Evolutionary conservation across 148 eudicot species (phyloP), one percentile per base, ranked within the genome.

Genomic region (Euryodendron excelsum): DNA sequence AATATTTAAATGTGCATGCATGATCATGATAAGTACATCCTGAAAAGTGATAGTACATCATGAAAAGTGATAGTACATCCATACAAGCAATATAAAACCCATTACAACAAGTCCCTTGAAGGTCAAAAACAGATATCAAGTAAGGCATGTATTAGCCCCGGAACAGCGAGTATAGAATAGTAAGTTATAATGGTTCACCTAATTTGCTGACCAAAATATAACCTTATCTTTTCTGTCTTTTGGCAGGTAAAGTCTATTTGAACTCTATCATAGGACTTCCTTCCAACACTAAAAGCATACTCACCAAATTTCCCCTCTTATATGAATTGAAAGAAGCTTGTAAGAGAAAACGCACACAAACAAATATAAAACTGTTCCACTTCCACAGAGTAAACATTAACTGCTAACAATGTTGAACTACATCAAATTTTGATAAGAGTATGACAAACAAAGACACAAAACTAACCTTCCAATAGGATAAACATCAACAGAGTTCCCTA

Each of bases 391-490:
- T 72, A 20, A 72, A 55, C 63, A 48, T 31, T 33, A 50, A 27
- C n/a, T 45, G n/a, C 21, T n/a, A 53, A 53, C 10, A 72, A 72
- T 72, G 30, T 34, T 52, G 21, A 53, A 55, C 30, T 21, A 56
- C 62, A 20, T 12, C 28, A 72, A 33, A 20, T 2, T 39, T 27
- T 59, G 18, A 65, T 14, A 39, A 21, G 15, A 3, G 9, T 11
- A 62, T 30, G 17, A 75, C 5, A 21, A 28, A 61, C 28, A n/a
- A 27, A 58, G 13, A 55, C 56, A 68, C 4, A 67, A 53, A 67
- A 62, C 73, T 71, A 72, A 92, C 98, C 98, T 94, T 84, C 98
- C 98, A 75, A 94, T 89, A 2, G 98, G 98, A 74, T 94, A 94
- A 63, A 94, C 89, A 80, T 94, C 98, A 31, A 92, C 58, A 10